Evolutionary conservation across 257 asterid species (phyloP).

Genomic region (Echites panduratus): DNA sequence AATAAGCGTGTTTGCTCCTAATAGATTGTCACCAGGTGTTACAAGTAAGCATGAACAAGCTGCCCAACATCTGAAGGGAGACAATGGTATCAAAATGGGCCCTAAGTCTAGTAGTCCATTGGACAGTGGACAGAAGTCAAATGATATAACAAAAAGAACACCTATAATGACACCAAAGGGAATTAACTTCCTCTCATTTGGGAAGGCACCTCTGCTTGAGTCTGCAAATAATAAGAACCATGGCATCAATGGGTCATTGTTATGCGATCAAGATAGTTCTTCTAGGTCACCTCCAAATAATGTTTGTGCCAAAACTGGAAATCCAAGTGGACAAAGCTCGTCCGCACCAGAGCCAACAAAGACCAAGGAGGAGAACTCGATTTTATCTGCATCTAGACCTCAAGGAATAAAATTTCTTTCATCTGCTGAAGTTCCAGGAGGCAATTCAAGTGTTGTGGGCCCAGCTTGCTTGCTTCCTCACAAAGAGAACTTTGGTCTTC

Average conservation of each 20-base stretch:
- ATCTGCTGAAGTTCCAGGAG: conserved; percentile 18
- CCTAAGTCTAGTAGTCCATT: conserved; percentile 16
- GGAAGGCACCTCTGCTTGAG: conserved; percentile 39
- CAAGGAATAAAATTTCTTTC: conserved; percentile 33
- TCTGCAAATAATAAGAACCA: conserved; percentile 27
- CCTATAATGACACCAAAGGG: conserved; percentile 53
- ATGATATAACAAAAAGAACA: conserved; percentile 23
- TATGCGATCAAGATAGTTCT: conserved; percentile 21
- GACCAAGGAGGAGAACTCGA: conserved; percentile 15
- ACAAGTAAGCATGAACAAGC: conserved; percentile 31
- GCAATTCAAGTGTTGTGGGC: conserved; percentile 19
- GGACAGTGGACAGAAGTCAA: conserved; percentile 22
- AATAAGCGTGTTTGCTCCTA: conserved; percentile 39
- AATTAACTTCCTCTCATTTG: conserved; percentile 75
- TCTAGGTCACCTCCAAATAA: conserved; percentile 19
- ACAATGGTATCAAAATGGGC: conserved; percentile 22
- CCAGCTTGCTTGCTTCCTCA: conserved; percentile 1
- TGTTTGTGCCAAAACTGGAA: conserved; percentile 17
- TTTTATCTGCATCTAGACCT: conserved; percentile 20
- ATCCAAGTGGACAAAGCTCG: conserved; percentile 24
- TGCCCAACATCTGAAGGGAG: conserved; percentile 27
- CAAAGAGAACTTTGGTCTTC: conserved; percentile 18
- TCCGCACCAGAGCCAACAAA: conserved; percentile 2
- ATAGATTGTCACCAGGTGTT: conserved; percentile 25
- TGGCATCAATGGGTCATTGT: conserved; percentile 26